Conservation (phyloP, 352 stramenopile species). For the Phytophthora quininea region DNA sequence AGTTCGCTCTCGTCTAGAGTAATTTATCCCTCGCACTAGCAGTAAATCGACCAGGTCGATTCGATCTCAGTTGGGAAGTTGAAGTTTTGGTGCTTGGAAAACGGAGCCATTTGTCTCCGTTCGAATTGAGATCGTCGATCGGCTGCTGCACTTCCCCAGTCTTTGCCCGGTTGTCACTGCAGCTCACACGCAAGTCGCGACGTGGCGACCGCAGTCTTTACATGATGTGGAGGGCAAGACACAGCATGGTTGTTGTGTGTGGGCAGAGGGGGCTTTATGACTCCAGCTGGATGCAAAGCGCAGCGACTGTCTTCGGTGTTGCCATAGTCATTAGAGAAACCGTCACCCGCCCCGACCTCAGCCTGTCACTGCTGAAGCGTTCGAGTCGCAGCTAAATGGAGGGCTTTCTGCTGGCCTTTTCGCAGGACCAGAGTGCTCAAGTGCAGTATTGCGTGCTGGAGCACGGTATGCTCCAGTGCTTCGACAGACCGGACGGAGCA, state of each 20-base stretch:
- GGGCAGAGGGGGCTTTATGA: constrained; percentile 13
- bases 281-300: constrained; percentile 24
- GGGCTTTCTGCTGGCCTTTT: constrained; percentile 72
- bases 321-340: constrained; percentile 3
- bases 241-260: constrained; percentile 20
- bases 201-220: not conserved
- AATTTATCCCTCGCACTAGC: not conserved
- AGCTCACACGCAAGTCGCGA: constrained; percentile 1
- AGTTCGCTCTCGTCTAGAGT: constrained; percentile 2
- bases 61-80: no score
- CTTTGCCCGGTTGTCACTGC: not conserved
- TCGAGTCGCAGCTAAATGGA: constrained; percentile 53
- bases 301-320: constrained; percentile 20
- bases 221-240: constrained; percentile 26
- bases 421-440: constrained; percentile 42
- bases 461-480: constrained; percentile 63
- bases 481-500: constrained; percentile 42
- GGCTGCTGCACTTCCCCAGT: no score
- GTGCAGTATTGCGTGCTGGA: constrained; percentile 78
- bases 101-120: not conserved
- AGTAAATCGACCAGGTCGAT: no score
- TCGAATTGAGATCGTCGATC: not conserved
- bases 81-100: not conserved
- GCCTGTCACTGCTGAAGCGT: constrained; percentile 15
- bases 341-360: constrained; percentile 5